A percentile compares a stretch with the other conserved stretches of the same genome.
These are phyloP conservation scores for Jacaranda copaia DNA, from an alignment of 257 asterid genomes.

Conservation along the genomic window DNA sequence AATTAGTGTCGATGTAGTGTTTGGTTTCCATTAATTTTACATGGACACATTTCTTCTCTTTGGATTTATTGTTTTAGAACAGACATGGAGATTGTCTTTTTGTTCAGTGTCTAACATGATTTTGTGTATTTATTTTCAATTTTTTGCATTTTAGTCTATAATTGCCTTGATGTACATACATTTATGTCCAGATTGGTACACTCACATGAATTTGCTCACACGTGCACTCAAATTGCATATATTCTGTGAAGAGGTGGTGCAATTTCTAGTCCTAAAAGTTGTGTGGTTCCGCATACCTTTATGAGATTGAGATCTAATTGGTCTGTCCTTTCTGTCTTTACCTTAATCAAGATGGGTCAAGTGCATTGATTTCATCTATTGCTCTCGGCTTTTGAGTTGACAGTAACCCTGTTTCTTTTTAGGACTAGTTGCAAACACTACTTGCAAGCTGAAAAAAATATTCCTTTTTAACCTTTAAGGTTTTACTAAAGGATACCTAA, in stretches of 20 bases:
- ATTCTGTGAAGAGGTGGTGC: neutral
- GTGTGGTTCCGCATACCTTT: conserved; percentile 16
- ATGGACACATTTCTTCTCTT: neutral
- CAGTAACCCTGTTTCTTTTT: conserved; percentile 1
- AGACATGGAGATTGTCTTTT: neutral
- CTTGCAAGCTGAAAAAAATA: neutral
- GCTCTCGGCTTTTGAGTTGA: neutral
- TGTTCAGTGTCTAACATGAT: neutral
- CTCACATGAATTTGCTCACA: neutral
- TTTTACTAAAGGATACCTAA: neutral
- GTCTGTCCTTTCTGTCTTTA: conserved; percentile 15
- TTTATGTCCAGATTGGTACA: neutral
- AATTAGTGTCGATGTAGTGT: conserved; percentile 5
- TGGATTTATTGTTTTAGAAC: conserved; percentile 7
- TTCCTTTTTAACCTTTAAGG: neutral
- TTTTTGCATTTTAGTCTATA: neutral
- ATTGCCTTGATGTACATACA: conserved; percentile 11
- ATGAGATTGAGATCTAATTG: neutral
- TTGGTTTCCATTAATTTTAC: neutral
- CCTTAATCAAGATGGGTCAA: neutral
- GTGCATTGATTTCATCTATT: neutral
- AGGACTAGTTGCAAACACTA: neutral
- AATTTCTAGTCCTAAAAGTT: conserved; percentile 9
- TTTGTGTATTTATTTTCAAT: neutral
- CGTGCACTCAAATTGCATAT: neutral